phyloP scores from a whole-genome alignment of 208 protist species.

The Kentomonas sorsogonicus region DNA sequence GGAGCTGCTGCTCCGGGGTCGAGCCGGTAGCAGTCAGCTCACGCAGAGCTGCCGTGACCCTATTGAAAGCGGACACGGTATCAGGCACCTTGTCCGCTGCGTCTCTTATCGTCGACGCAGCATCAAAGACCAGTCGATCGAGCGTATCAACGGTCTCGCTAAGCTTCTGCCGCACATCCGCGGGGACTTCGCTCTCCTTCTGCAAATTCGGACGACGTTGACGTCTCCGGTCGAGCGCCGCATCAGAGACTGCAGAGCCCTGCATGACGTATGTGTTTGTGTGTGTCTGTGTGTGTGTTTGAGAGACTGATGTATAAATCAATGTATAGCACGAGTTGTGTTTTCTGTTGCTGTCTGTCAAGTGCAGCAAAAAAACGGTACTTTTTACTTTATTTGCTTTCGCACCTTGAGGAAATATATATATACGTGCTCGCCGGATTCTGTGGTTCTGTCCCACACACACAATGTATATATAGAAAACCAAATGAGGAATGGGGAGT shows the following conservation, averaged over 20 bases:
- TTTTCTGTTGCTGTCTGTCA: too few species aligned
- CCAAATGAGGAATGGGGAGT: too few species aligned
- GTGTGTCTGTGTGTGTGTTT: constrained; percentile 5
- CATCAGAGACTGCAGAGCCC: constrained; percentile 2
- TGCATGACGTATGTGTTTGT: neutral
- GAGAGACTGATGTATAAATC: too few species aligned
- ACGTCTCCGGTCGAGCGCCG: constrained; percentile 25
- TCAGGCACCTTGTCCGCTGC: too few species aligned
- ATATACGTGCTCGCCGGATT: too few species aligned
- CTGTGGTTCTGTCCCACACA: too few species aligned
- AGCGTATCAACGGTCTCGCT: constrained; percentile 10
- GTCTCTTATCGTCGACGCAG: neutral
- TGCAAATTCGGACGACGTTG: constrained; percentile 42
- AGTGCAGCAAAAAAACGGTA: too few species aligned
- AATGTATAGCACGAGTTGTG: too few species aligned
- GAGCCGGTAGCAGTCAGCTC: constrained; percentile 28
- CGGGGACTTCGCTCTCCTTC: constrained; percentile 23
- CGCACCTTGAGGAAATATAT: too few species aligned
- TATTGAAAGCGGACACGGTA: constrained; percentile 20
- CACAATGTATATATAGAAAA: too few species aligned
- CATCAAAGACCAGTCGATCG: neutral
- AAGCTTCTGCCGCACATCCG: constrained; percentile 20
- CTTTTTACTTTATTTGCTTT: too few species aligned
- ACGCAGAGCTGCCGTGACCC: constrained; percentile 33
- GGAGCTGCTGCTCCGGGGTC: constrained; percentile 66